A percentile compares a stretch with the other conserved stretches of the same genome.
phyloP scores from a whole-genome alignment of 208 protist species.

The Plasmodiophora brassicae region DNA sequence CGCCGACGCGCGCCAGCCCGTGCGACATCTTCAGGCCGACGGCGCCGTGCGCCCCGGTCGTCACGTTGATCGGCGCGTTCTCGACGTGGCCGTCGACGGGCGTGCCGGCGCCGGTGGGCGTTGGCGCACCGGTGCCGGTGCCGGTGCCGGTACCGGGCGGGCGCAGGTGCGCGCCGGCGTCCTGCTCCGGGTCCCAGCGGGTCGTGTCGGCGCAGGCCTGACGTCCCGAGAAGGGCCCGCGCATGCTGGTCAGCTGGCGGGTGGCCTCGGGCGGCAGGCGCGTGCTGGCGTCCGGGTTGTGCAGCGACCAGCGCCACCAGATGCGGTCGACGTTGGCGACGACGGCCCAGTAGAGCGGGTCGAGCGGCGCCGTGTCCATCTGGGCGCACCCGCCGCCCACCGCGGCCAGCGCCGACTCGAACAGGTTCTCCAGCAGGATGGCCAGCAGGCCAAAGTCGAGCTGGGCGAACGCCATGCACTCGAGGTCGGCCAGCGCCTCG shows the following conservation, averaged over 20 bases:
- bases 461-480: slow-evolving; percentile 25
- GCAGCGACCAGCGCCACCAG: slow-evolving; percentile 21
- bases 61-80: background rate
- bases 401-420: background rate
- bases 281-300: background rate
- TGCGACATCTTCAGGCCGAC: background rate
- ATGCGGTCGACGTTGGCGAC: slow-evolving; percentile 22
- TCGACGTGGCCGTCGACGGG: background rate
- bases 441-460: background rate
- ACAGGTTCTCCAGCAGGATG: background rate
- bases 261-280: background rate
- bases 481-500: background rate
- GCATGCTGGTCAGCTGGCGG: background rate
- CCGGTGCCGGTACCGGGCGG: too few relatives aligned
- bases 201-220: background rate
- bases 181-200: background rate
- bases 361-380: background rate
- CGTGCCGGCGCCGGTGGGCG: background rate
- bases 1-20: background rate
- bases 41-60: background rate
- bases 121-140: too few relatives aligned
- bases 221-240: background rate
- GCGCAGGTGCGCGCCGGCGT: background rate
- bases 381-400: background rate
- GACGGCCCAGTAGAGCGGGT: background rate